Conservation (phyloP, 2,329 filamentous ascomycete species). For the Zalaria sp. region DNA sequence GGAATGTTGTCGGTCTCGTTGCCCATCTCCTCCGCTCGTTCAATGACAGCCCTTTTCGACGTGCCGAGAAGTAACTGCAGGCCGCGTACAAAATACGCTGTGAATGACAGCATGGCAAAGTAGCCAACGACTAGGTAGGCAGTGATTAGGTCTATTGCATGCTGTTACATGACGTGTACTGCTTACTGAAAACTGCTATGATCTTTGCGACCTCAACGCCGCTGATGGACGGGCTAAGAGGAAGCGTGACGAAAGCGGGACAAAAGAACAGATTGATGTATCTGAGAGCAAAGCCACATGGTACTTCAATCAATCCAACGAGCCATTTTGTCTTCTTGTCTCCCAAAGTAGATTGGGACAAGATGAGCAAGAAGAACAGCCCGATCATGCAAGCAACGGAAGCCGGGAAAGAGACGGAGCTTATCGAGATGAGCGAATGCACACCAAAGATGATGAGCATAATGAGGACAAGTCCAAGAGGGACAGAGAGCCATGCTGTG, state of each 20-base stretch:
- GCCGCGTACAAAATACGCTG: slow-evolving; percentile 40
- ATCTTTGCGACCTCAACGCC: slow-evolving; percentile 43
- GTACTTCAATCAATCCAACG: slow-evolving; percentile 38
- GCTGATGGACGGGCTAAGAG: slow-evolving; percentile 40
- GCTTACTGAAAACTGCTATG: slow-evolving; percentile 42
- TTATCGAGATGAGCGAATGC: slow-evolving; percentile 26
- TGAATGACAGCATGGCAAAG: slow-evolving; percentile 35
- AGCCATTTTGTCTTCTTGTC: slow-evolving; percentile 33
- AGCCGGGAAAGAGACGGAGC: slow-evolving; percentile 42
- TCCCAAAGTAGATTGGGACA: slow-evolving; percentile 34
- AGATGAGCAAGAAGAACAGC: slow-evolving; percentile 36
- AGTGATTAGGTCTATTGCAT: not conserved
- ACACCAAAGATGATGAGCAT: slow-evolving; percentile 28
- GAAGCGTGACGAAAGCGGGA: slow-evolving; percentile 44
- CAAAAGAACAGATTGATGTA: slow-evolving; percentile 48
- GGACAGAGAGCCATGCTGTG: slow-evolving; percentile 36
- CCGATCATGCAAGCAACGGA: slow-evolving; percentile 45
- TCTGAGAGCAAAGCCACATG: slow-evolving; percentile 43
- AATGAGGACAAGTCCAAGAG: slow-evolving; percentile 25
- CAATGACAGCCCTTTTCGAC: slow-evolving; percentile 37
- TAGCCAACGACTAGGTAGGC: slow-evolving; percentile 37
- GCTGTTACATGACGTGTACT: not conserved
- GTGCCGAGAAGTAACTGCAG: slow-evolving; percentile 38
- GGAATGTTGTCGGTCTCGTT: slow-evolving; percentile 34
- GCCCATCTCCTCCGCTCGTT: slow-evolving; percentile 38